Evolutionary conservation across 2,329 filamentous ascomycete species (phyloP), one percentile per base, ranked within the genome.

Genomic region (Helotiales sp.): DNA sequence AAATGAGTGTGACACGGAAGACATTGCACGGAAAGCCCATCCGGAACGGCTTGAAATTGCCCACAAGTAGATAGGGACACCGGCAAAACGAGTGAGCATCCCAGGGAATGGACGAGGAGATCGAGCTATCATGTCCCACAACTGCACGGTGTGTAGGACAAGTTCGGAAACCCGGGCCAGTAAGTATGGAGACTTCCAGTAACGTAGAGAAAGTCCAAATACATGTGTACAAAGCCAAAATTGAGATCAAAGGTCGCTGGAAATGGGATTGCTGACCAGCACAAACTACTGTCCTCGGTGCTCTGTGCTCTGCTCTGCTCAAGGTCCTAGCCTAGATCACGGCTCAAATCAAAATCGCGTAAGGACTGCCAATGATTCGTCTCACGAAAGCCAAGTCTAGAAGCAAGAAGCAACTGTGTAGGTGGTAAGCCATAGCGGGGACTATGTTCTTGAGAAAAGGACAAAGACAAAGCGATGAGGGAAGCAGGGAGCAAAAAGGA

Each of bases 91-190:
- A 2, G 6, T 17, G 24, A 50, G 6, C 13, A 15, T 28, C 8
- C 47, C 24, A 24, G 24, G 24, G 11, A 13, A 28, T 28, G 28
- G 10, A 17, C 3, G 17, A 40, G 40, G 4, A 37, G 17, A 24
- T 45, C 40, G 15, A 59, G 55, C 55, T 43, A 59, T 45, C 24
- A 45, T 40, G 55, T 58, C 17, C 32, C 55, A 58, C 55, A 24
- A 58, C 22, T 37, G 20, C 37, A 59, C 28, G 55, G 55, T 59
- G 55, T 43, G 40, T 43, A 59, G 55, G 11, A 45, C 55, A 45
- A 59, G 8, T 8, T 26, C 24, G 55, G 32, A 26, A n/a, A 6
- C 1, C 26, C 7, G 24, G 15, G 22, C 34, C 22, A 17, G 24
- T 5, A 45, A n/a, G 55, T 59, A 45, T n/a, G 34, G 20, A n/a